Percentiles rank a stretch among this genome's conserved stretches.
phyloP scores from a whole-genome alignment of 257 asterid species.

The Henckelia pumila region DNA sequence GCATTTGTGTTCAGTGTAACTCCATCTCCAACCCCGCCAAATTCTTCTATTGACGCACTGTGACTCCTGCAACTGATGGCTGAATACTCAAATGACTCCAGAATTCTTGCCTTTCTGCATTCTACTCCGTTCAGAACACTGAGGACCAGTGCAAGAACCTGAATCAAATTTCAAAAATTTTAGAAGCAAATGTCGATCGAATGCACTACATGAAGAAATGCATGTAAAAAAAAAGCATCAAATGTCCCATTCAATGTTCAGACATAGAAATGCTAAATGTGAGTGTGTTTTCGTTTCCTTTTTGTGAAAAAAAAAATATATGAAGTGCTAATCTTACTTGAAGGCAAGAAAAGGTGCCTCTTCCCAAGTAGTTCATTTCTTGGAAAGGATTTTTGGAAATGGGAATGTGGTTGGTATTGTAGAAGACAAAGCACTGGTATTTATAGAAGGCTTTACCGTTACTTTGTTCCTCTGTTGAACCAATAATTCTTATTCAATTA shows the following conservation, averaged over 20 bases:
- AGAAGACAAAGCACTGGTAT: conserved; percentile 19
- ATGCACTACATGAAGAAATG: neutral
- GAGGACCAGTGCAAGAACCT: conserved; percentile 29
- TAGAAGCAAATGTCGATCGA: neutral
- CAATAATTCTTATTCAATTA: neutral
- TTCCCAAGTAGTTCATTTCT: conserved; percentile 25
- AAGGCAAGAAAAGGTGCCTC: conserved; percentile 17
- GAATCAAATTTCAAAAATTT: conserved; percentile 28
- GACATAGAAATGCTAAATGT: neutral
- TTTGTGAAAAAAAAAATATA: too few relatives aligned
- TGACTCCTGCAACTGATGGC: conserved; percentile 80
- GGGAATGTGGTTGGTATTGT: conserved; percentile 14
- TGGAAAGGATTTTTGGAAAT: neutral
- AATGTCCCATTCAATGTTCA: neutral
- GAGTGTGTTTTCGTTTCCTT: neutral
- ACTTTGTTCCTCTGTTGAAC: neutral
- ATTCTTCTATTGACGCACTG: conserved; percentile 73
- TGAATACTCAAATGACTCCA: conserved; percentile 43
- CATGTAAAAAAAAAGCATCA: neutral
- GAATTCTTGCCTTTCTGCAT: conserved; percentile 37
- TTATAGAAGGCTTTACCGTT: conserved; percentile 32
- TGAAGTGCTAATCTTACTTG: conserved; percentile 31
- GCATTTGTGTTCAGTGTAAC: conserved; percentile 68
- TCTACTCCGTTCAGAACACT: conserved; percentile 33
- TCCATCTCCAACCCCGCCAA: conserved; percentile 90